Conservation (phyloP, 108 stramenopile species). For the Skeletonema grethae region DNA sequence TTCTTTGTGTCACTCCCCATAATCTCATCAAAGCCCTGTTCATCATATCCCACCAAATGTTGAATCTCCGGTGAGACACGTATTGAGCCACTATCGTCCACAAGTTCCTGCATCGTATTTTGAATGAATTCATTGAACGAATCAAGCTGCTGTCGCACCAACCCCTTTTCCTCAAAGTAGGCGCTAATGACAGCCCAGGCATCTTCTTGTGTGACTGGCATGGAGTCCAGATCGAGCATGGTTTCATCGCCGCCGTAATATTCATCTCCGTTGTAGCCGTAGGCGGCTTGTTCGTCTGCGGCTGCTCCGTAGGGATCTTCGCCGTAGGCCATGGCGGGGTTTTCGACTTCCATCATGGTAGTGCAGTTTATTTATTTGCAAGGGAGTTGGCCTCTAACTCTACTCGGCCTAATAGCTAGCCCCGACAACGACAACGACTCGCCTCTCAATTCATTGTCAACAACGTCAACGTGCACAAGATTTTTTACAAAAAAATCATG, state of each 20-base stretch:
- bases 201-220: conserved; percentile 97
- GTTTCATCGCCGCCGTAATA: conserved; percentile 23
- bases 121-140: conserved; percentile 98
- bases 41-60: conserved; percentile 54
- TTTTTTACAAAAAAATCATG: too few relatives aligned
- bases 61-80: conserved; percentile 24
- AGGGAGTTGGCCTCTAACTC: too few relatives aligned
- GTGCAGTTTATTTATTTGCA: too few relatives aligned
- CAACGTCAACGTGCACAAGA: too few relatives aligned
- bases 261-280: conserved; percentile 3
- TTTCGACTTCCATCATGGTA: conserved; percentile 2
- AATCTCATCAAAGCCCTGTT: conserved; percentile 64
- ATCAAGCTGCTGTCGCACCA: conserved; percentile 99
- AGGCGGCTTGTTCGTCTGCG: conserved; percentile 7
- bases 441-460: too few relatives aligned
- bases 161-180: conserved; percentile 98
- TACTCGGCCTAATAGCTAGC: too few relatives aligned
- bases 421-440: too few relatives aligned
- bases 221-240: conserved; percentile 63
- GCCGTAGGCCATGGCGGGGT: conserved; percentile 3
- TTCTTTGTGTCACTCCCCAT: conserved; percentile 56
- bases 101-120: conserved; percentile 98
- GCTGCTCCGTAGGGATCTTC: conserved; percentile 6
- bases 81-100: conserved; percentile 93
- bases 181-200: conserved; percentile 97